phyloP scores from a whole-genome alignment of 768 basidiomycete genomes.

The Hysterangium stoloniferum region DNA sequence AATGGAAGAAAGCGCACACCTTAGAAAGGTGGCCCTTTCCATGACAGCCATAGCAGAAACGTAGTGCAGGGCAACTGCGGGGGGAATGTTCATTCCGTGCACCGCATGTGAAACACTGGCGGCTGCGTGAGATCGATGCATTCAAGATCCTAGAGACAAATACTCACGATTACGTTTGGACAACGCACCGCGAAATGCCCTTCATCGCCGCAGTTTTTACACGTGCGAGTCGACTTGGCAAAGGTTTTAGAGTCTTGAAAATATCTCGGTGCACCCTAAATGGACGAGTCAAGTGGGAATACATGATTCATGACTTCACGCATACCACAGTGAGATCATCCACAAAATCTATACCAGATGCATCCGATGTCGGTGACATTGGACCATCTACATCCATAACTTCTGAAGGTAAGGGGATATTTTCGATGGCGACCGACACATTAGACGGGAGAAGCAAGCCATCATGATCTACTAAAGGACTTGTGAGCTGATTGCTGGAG shows the following conservation, averaged over 20 bases:
- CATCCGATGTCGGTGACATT: constrained; percentile 7
- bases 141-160: background rate
- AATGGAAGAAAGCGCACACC: constrained; percentile 30
- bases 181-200: constrained; percentile 65
- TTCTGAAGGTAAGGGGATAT: constrained; percentile 37
- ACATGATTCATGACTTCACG: constrained; percentile 41
- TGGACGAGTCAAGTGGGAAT: background rate
- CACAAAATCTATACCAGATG: constrained; percentile 57
- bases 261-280: constrained; percentile 36
- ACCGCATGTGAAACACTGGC: constrained; percentile 74
- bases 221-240: constrained; percentile 43
- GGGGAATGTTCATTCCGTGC: constrained; percentile 74
- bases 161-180: constrained; percentile 60
- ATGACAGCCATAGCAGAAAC: constrained; percentile 71
- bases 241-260: constrained; percentile 45
- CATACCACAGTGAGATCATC: constrained; percentile 38
- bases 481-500: background rate
- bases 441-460: constrained; percentile 58
- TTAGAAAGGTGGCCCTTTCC: constrained; percentile 78
- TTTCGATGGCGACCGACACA: constrained; percentile 51
- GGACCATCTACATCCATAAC: constrained; percentile 27
- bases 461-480: background rate
- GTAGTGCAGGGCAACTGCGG: constrained; percentile 70
- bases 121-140: background rate
- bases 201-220: constrained; percentile 74